phyloP scores from a whole-genome alignment of 495 filamentous ascomycete genomes.

The Daldinia caldariorum region DNA sequence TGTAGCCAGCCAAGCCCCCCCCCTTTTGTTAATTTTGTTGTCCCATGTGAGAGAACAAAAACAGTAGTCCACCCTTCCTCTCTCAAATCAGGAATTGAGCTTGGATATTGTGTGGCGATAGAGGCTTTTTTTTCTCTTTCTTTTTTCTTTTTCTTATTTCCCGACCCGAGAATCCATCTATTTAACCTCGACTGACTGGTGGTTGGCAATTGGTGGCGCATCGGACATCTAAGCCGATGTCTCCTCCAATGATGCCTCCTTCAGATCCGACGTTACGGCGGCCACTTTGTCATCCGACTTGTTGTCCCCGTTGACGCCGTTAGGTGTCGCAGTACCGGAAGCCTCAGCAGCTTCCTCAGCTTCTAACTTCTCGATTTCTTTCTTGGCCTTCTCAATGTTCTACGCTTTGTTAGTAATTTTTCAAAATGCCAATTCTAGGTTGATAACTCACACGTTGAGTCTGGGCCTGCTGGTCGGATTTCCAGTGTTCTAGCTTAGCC shows the following conservation, averaged over 20 bases:
- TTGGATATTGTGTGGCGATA: slow-evolving; percentile 4
- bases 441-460: slow-evolving; percentile 81
- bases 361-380: slow-evolving; percentile 70
- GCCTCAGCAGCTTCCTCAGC: slow-evolving; percentile 60
- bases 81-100: not conserved
- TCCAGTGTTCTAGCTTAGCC: slow-evolving; percentile 91
- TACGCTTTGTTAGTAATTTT: slow-evolving; percentile 68
- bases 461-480: slow-evolving; percentile 86
- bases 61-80: slow-evolving; percentile 4
- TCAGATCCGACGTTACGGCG: slow-evolving; percentile 68
- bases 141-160: not conserved
- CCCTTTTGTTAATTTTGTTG: slow-evolving; percentile 3
- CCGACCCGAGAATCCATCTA: slow-evolving; percentile 11
- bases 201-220: slow-evolving; percentile 35
- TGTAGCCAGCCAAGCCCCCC: slow-evolving; percentile 5
- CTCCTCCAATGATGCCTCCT: slow-evolving; percentile 74
- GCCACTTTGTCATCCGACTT: slow-evolving; percentile 53
- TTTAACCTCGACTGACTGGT: slow-evolving; percentile 10
- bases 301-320: slow-evolving; percentile 54
- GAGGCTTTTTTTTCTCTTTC: slow-evolving; percentile 11
- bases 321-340: slow-evolving; percentile 49
- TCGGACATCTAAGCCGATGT: slow-evolving; percentile 65
- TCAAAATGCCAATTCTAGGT: not conserved
- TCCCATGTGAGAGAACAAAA: slow-evolving; percentile 9
- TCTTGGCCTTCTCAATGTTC: slow-evolving; percentile 80